phyloP scores from a whole-genome alignment of 257 asterid species.

The Jacaranda mimosifolia region DNA sequence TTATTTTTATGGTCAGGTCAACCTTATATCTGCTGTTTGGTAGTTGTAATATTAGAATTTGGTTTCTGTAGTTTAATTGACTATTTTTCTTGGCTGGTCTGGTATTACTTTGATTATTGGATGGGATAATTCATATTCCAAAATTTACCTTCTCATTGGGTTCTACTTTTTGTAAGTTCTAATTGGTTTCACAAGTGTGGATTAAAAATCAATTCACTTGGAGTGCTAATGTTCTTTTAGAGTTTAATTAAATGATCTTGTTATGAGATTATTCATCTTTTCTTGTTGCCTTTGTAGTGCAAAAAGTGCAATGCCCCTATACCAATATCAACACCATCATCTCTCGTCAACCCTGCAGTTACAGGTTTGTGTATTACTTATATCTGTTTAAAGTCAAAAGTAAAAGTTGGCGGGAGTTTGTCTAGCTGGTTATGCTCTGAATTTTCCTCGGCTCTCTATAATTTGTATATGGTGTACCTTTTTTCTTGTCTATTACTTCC shows the following conservation, averaged over 20 bases:
- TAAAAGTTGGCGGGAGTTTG: background rate
- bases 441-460: conserved; percentile 4
- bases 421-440: conserved; percentile 8
- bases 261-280: conserved; percentile 41
- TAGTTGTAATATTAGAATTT: conserved; percentile 7
- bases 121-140: background rate
- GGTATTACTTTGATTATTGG: conserved; percentile 3
- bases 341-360: conserved; percentile 61
- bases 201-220: conserved; percentile 10
- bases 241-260: background rate
- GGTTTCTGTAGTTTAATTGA: conserved; percentile 23
- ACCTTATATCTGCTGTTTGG: conserved; percentile 14
- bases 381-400: conserved; percentile 12
- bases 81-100: background rate
- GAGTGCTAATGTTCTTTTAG: conserved; percentile 19
- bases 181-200: conserved; percentile 17
- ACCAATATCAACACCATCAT: conserved; percentile 58
- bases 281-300: conserved; percentile 62
- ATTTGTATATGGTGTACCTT: background rate
- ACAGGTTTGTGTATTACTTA: conserved; percentile 59
- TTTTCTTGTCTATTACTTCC: conserved; percentile 17
- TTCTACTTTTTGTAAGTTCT: conserved; percentile 16
- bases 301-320: conserved; percentile 79
- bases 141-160: conserved; percentile 8
- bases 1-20: conserved; percentile 4